Evolutionary conservation across 2,329 filamentous ascomycete species (phyloP), one percentile per base, ranked within the genome.

Genomic region (Parascedosporium putredinis): DNA sequence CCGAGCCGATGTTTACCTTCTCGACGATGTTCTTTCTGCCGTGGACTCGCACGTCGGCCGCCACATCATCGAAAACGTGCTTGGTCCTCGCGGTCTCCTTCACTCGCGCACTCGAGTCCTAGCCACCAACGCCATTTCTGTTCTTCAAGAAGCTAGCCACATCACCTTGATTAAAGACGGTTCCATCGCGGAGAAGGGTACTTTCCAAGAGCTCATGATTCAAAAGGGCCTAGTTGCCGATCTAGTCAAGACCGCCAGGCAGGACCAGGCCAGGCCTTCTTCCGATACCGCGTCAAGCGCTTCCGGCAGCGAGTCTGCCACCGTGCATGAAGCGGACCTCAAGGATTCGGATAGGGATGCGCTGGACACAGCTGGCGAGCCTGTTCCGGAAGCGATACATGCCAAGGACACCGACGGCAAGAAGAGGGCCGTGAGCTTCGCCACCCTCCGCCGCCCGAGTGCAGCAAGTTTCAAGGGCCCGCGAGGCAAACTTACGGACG

Each of bases 41-140:
- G 93, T 98, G n/a, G 93, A 98, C 67, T 91, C 95, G 55, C 93
- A 98, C 62, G 93, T 98, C 52, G 93, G 93, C 46, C 79, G 88
- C 55, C 93, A 98, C 67, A 78, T 98, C 51, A 96, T 96, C 59
- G 86, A 97, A 62, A 88, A 93, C 54, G 93, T 98, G 1, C 79
- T 98, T 31, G 93, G 93, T 10, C 75, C 85, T 4, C 84, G 83
- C 54, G 93, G 93, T 56, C 72, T 98, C 5, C 75, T 98, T 22
- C 77, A 74, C 47, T 79, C 84, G 34, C 97, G 97, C 69, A 96
- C 91, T 5, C 83, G 91, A 56, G 86, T 98, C 50, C 74, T 98
- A 46, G 90, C 93, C 8, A 98, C 93, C 18, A 98, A 98, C 62
- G 86, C 93, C 0, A 96, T 98, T 51, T 82, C 89, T 5, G 88